phyloP scores from a whole-genome alignment of 2,329 filamentous ascomycete genomes.

The Chaetomiaceae sp. region DNA sequence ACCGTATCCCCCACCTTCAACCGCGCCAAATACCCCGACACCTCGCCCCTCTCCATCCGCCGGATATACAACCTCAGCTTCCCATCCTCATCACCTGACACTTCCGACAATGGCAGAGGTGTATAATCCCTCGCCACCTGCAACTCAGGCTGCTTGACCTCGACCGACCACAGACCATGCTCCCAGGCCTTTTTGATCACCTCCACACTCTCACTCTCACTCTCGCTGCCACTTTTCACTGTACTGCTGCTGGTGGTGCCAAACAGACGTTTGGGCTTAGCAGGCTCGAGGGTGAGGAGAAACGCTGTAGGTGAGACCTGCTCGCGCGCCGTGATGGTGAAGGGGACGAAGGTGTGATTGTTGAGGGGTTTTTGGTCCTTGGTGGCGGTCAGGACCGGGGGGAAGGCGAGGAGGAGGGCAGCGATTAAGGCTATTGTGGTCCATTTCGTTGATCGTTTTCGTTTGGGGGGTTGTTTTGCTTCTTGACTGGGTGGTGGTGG shows the following conservation, averaged over 20 bases:
- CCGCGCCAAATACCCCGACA: conserved; percentile 73
- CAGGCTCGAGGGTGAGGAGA: conserved; percentile 59
- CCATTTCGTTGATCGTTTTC: too few species aligned
- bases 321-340: conserved; percentile 58
- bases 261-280: background rate
- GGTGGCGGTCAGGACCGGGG: background rate
- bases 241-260: too few species aligned
- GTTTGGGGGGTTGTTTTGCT: background rate
- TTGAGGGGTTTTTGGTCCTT: conserved; percentile 43
- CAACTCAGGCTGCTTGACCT: conserved; percentile 90
- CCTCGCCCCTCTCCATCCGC: conserved; percentile 74
- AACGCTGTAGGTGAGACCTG: conserved; percentile 63
- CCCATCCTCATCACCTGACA: conserved; percentile 31
- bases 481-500: background rate
- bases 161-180: conserved; percentile 76
- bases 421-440: background rate
- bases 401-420: background rate
- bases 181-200: conserved; percentile 45
- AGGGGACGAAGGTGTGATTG: conserved; percentile 58
- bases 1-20: conserved; percentile 60
- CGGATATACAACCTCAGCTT: conserved; percentile 71
- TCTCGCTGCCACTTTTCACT: background rate
- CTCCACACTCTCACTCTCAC: background rate
- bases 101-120: conserved; percentile 60
- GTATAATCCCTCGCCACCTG: conserved; percentile 93